These are phyloP conservation scores for Jimgerdemannia lactiflua DNA, from an alignment of 192 early-diverging fungal genomes.

Conservation along the genomic window DNA sequence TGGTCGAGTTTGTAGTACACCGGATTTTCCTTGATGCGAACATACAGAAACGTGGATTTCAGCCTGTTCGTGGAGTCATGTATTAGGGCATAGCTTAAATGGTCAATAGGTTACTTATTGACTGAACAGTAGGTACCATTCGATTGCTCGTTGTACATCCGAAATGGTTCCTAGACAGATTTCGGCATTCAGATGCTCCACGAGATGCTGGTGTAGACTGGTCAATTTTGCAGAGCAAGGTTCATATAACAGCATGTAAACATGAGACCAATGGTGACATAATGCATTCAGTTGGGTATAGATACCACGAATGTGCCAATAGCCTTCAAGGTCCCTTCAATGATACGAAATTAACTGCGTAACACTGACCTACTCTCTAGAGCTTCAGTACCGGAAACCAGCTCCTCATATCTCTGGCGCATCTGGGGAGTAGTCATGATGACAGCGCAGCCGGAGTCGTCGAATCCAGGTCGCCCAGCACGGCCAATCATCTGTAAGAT, in stretches of 20 bases:
- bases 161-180: slow-evolving; percentile 57
- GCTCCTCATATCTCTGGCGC: slow-evolving; percentile 39
- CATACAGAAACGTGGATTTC: slow-evolving; percentile 35
- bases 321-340: no score
- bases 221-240: background rate
- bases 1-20: slow-evolving; percentile 15
- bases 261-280: no score
- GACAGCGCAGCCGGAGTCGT: slow-evolving; percentile 59
- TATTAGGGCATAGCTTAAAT: slow-evolving; percentile 14
- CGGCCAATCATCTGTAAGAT: slow-evolving; percentile 78
- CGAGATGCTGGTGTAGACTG: slow-evolving; percentile 45
- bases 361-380: slow-evolving; percentile 69
- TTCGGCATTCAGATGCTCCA: slow-evolving; percentile 77
- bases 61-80: slow-evolving; percentile 16
- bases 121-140: slow-evolving; percentile 42
- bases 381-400: slow-evolving; percentile 50
- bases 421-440: slow-evolving; percentile 56
- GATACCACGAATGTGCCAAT: no score
- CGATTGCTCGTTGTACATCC: slow-evolving; percentile 37
- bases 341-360: no score
- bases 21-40: slow-evolving; percentile 32
- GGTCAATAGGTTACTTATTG: background rate
- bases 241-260: no score
- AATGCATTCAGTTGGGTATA: no score
- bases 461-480: slow-evolving; percentile 68